phyloP scores from a whole-genome alignment of 306 rosid species.

The Fagus sylvatica region DNA sequence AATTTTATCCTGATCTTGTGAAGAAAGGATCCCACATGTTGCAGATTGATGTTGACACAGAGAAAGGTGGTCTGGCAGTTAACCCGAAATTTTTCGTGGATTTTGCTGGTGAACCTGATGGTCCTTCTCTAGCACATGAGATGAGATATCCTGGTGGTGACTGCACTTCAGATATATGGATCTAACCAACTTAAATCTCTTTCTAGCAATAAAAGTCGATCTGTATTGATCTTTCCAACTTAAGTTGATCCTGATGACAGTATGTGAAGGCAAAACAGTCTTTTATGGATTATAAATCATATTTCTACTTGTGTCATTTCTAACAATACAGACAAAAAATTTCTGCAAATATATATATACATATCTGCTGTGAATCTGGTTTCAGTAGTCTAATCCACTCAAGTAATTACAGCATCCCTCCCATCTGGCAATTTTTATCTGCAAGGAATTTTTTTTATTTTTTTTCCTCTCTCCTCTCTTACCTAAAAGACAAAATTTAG shows the following conservation, averaged over 20 bases:
- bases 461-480: too few species aligned
- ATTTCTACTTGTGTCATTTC: background rate
- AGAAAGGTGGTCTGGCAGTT: conserved; percentile 71
- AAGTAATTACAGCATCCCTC: too few species aligned
- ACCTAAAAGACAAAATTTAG: too few species aligned
- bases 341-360: too few species aligned
- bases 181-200: conserved; percentile 29
- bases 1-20: conserved; percentile 71
- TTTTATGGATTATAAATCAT: conserved; percentile 1
- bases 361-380: too few species aligned
- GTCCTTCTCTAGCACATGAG: conserved; percentile 97
- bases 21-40: conserved; percentile 83
- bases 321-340: too few species aligned
- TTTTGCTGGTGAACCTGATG: conserved; percentile 86
- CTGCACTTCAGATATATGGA: conserved; percentile 94
- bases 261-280: too few species aligned
- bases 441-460: too few species aligned
- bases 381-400: too few species aligned
- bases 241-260: background rate
- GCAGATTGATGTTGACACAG: conserved; percentile 76
- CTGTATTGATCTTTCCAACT: background rate
- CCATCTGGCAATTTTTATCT: too few species aligned
- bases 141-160: conserved; percentile 98
- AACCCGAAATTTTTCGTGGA: conserved; percentile 85
- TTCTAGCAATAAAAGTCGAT: background rate